Evolutionary conservation across 2,329 filamentous ascomycete genomes (phyloP), one percentile per base, ranked within the genome.

Genomic region (Talaromyces sp.): DNA sequence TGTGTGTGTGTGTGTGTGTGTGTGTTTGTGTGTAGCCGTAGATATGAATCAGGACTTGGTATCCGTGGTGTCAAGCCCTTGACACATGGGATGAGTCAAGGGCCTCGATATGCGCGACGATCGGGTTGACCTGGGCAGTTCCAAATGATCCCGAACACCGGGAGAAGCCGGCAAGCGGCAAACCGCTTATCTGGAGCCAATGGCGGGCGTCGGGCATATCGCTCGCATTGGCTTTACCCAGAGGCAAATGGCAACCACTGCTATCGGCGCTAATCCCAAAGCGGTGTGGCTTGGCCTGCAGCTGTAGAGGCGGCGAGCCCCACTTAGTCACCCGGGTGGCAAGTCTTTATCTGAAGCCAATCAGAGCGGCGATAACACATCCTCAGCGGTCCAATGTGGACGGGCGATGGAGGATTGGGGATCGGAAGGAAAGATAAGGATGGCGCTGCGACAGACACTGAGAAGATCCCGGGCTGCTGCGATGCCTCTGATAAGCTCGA

Each of bases 271-370:
- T 51, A 52, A 20, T 17, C 53, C 40, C 1, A 14, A 55, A n/a
- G 5, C 6, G 27, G 44, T 17, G 29, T 29, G 35, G 29, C 47
- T 49, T 49, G 39, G 39, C 39, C 11, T 35, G 30, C 47, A 19
- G 29, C 10, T n/a, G 32, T n/a, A n/a, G 24, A 27, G 24, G 24
- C 24, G 24, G 24, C 24, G 5, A 22, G 49, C 33, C 49, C 49
- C 49, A 51, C 51, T 49, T 52, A 17, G 45, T n/a, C 32, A 19
- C 47, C n/a, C 46, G 46, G 24, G 49, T 50, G 53, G 52, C 46
- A 56, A 54, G 50, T 41, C 52, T 64, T 65, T 66, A 66, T 66
- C 63, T 65, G 51, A 27, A 37, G 37, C 63, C 62, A 66, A 66
- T 66, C 48, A 57, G 22, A 36, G 40, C 1, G 5, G 33, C n/a